phyloP scores from a whole-genome alignment of 768 basidiomycete genomes.

The Dentipellis fragilis region DNA sequence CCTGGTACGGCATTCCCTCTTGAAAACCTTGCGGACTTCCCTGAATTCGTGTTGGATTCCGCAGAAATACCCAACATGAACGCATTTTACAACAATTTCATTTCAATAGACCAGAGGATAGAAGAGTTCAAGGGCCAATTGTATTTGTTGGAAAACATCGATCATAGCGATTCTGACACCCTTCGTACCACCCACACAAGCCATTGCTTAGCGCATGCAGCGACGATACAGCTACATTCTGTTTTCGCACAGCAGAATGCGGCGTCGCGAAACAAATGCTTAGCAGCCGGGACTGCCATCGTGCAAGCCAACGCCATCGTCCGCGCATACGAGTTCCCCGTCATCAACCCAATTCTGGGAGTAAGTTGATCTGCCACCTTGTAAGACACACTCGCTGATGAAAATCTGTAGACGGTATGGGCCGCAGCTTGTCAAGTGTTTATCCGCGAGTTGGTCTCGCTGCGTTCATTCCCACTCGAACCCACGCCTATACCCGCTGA shows the following conservation, averaged over 20 bases:
- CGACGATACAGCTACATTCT: conserved; percentile 22
- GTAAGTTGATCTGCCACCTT: background rate
- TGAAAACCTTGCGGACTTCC: background rate
- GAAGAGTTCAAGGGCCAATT: conserved; percentile 19
- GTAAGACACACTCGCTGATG: background rate
- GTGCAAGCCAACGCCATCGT: conserved; percentile 5
- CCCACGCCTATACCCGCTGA: background rate
- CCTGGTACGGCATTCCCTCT: conserved; percentile 15
- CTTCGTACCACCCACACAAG: conserved; percentile 16
- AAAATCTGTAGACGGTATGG: conserved; percentile 6
- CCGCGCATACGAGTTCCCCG: conserved; percentile 1
- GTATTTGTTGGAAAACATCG: conserved; percentile 11
- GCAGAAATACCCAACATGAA: conserved; percentile 10
- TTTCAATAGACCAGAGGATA: conserved; percentile 20
- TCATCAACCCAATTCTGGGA: conserved; percentile 4
- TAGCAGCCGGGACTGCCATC: conserved; percentile 10
- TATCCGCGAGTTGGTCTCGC: conserved; percentile 10
- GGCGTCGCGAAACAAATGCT: conserved; percentile 11
- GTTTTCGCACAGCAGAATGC: conserved; percentile 13
- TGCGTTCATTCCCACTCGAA: conserved; percentile 8
- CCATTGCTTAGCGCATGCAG: conserved; percentile 18
- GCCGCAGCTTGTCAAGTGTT: conserved; percentile 10
- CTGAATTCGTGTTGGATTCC: background rate
- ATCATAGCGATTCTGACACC: conserved; percentile 5
- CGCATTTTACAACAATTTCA: conserved; percentile 16